phyloP scores from a whole-genome alignment of 108 stramenopile species.

The Nitzschia palea region DNA sequence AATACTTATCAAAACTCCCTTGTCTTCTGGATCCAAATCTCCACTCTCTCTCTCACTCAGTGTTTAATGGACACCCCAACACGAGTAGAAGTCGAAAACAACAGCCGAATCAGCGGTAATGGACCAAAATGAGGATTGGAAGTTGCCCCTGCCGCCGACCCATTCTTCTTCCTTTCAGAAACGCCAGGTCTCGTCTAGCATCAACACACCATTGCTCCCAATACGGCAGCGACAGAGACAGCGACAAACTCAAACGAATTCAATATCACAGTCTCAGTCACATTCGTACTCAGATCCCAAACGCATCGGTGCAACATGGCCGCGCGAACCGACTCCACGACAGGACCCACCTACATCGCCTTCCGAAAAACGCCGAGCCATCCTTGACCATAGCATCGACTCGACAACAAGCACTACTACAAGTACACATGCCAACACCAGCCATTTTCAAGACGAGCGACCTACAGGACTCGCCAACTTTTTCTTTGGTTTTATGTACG shows the following conservation, averaged over 20 bases:
- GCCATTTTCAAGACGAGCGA: background rate
- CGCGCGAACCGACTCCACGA: too few relatives aligned
- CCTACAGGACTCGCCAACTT: constrained; percentile 28
- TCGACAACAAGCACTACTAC: background rate
- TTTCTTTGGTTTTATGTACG: constrained; percentile 61
- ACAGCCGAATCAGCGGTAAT: too few relatives aligned
- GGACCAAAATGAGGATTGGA: background rate
- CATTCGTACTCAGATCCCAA: background rate
- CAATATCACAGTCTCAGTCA: background rate
- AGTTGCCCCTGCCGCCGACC: background rate
- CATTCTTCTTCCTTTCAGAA: background rate
- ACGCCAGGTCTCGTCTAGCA: background rate
- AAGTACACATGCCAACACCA: background rate
- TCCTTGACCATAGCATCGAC: background rate
- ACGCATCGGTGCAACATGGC: too few relatives aligned
- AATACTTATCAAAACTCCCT: too few relatives aligned
- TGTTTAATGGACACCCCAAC: too few relatives aligned
- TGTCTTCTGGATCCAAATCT: too few relatives aligned
- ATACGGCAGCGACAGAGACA: constrained; percentile 2
- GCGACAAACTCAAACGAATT: background rate
- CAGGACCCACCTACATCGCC: background rate
- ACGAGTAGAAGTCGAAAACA: too few relatives aligned
- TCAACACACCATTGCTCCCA: constrained; percentile 8
- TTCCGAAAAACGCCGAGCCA: background rate
- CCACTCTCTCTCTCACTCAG: too few relatives aligned